phyloP scores from a whole-genome alignment of 805 yeast species.

The Nakazawaea wyomingensis region DNA sequence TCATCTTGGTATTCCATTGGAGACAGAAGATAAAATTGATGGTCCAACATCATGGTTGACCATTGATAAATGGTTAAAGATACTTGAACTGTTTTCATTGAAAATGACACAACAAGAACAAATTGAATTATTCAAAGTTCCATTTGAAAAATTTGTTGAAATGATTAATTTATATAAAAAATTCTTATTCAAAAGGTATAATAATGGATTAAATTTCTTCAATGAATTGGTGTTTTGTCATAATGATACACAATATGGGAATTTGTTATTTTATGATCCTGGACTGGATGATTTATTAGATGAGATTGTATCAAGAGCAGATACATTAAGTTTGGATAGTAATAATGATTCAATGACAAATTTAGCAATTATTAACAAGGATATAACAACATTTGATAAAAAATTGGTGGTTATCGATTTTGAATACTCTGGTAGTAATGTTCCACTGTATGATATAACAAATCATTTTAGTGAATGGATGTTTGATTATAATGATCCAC shows the following conservation, averaged over 20 bases:
- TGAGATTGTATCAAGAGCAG: constrained; percentile 7
- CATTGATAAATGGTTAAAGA: constrained; percentile 64
- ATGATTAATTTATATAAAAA: constrained; percentile 47
- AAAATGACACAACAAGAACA: constrained; percentile 31
- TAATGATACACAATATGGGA: constrained; percentile 96
- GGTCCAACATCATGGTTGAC: constrained; percentile 71
- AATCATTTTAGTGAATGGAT: constrained; percentile 98
- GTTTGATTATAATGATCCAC: constrained; percentile 78
- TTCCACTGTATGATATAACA: constrained; percentile 84
- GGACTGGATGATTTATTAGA: constrained; percentile 7
- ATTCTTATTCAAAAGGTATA: constrained; percentile 57
- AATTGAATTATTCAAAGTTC: constrained; percentile 35
- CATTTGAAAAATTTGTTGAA: constrained; percentile 45
- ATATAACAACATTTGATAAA: constrained; percentile 36
- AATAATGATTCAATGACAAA: neutral
- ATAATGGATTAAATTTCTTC: constrained; percentile 32
- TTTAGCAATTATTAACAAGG: constrained; percentile 1
- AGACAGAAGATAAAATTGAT: constrained; percentile 43
- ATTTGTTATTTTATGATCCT: constrained; percentile 53
- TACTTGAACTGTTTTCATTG: constrained; percentile 39
- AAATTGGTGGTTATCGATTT: constrained; percentile 91
- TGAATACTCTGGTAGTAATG: constrained; percentile 89
- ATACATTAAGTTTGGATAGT: constrained; percentile 1
- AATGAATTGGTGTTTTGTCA: constrained; percentile 76
- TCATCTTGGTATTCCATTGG: constrained; percentile 72